A percentile compares a stretch with the other conserved stretches of the same genome.
phyloP scores from a whole-genome alignment of 2,329 filamentous ascomycete genomes.

The Hortaea sp. region DNA sequence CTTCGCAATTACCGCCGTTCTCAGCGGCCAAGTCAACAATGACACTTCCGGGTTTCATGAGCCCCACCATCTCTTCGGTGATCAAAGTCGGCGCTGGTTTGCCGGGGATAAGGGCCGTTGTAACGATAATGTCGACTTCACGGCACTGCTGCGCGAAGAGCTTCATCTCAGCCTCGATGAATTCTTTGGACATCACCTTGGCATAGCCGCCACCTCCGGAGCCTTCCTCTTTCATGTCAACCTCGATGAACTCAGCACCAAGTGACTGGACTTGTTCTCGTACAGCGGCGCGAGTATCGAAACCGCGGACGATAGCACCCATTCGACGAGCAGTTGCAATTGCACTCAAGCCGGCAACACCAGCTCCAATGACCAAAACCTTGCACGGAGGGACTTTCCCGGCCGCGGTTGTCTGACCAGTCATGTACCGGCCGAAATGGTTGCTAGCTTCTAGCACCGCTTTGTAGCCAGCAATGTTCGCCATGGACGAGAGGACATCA shows the following conservation, averaged over 20 bases:
- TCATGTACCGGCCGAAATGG: conserved; percentile 77
- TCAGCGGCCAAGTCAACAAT: conserved; percentile 83
- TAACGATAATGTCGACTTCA: conserved; percentile 88
- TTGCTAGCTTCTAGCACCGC: conserved; percentile 84
- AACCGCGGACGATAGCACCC: conserved; percentile 81
- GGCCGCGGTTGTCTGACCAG: conserved; percentile 81
- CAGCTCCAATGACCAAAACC: conserved; percentile 80
- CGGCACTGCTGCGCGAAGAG: conserved; percentile 78
- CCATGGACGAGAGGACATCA: conserved; percentile 82
- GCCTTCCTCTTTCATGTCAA: conserved; percentile 75
- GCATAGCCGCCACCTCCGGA: conserved; percentile 78
- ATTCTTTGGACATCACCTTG: conserved; percentile 90
- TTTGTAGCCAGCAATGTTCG: conserved; percentile 89
- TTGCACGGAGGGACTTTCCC: conserved; percentile 87
- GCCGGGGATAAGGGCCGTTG: conserved; percentile 82
- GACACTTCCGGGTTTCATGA: conserved; percentile 84
- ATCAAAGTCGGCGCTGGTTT: conserved; percentile 75
- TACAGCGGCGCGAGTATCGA: conserved; percentile 81
- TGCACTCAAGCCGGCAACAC: conserved; percentile 78
- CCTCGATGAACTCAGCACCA: conserved; percentile 82
- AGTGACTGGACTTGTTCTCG: conserved; percentile 84
- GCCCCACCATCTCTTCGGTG: conserved; percentile 66
- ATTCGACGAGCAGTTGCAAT: conserved; percentile 78
- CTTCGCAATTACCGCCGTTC: conserved; percentile 78
- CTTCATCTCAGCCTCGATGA: conserved; percentile 87